Conservation (phyloP, 164 flowering plant species). For the Vitis rotundifolia region DNA sequence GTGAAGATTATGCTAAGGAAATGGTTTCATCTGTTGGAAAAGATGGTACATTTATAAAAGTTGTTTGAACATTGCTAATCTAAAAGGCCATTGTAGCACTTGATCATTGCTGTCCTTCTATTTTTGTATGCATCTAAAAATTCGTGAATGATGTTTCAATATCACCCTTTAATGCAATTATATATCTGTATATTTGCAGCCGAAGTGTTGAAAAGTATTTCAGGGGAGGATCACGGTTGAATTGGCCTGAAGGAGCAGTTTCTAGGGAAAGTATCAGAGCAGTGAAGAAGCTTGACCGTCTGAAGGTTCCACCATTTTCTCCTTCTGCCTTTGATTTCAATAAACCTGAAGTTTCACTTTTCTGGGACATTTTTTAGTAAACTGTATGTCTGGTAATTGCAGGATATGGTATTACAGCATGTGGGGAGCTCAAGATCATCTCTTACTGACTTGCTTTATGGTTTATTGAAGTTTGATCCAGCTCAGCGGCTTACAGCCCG, state of each 20-base stretch:
- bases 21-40: not conserved
- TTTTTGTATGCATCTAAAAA: no score
- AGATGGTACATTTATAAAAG: no score
- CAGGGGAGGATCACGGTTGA: slow-evolving; percentile 52
- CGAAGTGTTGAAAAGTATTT: slow-evolving; percentile 65
- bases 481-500: slow-evolving; percentile 64
- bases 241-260: slow-evolving; percentile 92
- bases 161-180: not conserved
- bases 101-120: no score
- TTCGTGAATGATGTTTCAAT: not conserved
- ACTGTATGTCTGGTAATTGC: slow-evolving; percentile 17
- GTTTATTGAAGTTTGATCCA: slow-evolving; percentile 74
- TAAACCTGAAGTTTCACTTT: no score
- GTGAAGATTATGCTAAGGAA: not conserved
- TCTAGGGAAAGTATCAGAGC: slow-evolving; percentile 86
- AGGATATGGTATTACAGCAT: slow-evolving; percentile 56
- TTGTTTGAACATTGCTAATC: no score
- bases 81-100: no score
- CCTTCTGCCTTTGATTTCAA: not conserved
- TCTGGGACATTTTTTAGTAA: not conserved
- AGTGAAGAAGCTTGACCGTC: slow-evolving; percentile 57
- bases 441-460: slow-evolving; percentile 56
- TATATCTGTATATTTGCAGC: slow-evolving; percentile 29
- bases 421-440: slow-evolving; percentile 37
- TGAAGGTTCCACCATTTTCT: slow-evolving; percentile 47